These are phyloP conservation scores for Kazachstania psychrophila DNA, from an alignment of 805 yeast species.

Conservation along the genomic window DNA sequence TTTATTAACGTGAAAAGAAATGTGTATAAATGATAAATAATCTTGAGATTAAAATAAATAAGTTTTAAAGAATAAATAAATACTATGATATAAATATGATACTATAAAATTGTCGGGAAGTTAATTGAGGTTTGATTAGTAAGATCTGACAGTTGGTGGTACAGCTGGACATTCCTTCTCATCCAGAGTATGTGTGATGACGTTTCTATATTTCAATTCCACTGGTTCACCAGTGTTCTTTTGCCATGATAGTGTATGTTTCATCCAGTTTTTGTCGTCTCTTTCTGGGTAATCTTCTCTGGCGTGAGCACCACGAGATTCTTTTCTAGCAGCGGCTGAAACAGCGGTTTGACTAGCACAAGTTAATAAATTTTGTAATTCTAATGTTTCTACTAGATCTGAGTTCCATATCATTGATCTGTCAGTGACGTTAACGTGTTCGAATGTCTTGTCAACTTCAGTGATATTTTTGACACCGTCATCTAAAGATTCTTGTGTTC, in stretches of 20 bases:
- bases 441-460: constrained; percentile 64
- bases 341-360: constrained; percentile 94
- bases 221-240: constrained; percentile 58
- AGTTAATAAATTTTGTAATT: constrained; percentile 90
- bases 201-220: constrained; percentile 74
- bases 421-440: constrained; percentile 78
- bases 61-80: background rate
- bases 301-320: constrained; percentile 99
- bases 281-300: constrained; percentile 95
- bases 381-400: constrained; percentile 91
- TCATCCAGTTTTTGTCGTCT: constrained; percentile 96
- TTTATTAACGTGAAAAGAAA: background rate
- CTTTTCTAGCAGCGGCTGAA: constrained; percentile 90
- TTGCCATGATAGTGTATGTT: constrained; percentile 94
- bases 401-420: constrained; percentile 99
- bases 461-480: constrained; percentile 78
- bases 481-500: constrained; percentile 85
- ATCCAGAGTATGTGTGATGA: constrained; percentile 75
- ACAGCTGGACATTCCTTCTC: constrained; percentile 88
- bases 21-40: no score
- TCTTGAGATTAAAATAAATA: background rate
- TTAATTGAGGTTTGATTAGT: constrained; percentile 36
- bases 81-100: no score
- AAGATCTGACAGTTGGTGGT: constrained; percentile 95
- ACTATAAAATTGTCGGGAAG: background rate